A percentile compares a stretch with the other conserved stretches of the same genome.
These are phyloP conservation scores for Neofusicoccum umdonicola DNA, from an alignment of 2,329 filamentous ascomycete species.

Conservation along the genomic window DNA sequence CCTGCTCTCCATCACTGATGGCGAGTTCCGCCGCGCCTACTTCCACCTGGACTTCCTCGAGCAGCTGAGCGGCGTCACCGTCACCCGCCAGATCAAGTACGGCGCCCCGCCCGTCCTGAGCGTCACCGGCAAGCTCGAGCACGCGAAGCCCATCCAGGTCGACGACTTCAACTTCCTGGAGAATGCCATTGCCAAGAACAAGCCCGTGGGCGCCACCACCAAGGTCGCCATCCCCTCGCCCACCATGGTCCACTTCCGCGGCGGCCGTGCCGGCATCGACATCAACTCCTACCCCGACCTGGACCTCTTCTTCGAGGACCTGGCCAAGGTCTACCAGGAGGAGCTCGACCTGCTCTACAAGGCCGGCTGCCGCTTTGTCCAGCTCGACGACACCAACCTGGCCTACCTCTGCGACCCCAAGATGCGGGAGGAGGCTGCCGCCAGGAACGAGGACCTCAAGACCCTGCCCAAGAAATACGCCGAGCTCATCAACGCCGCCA, in stretches of 20 bases:
- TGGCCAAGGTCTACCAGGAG: slow-evolving; percentile 55
- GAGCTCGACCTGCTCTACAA: slow-evolving; percentile 54
- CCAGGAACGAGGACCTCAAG: slow-evolving; percentile 51
- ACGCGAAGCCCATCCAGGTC: slow-evolving; percentile 55
- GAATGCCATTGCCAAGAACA: slow-evolving; percentile 41
- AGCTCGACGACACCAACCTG: slow-evolving; percentile 61
- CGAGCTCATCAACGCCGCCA: slow-evolving; percentile 54
- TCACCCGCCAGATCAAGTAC: slow-evolving; percentile 47
- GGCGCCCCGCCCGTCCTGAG: slow-evolving; percentile 54
- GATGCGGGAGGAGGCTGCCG: slow-evolving; percentile 55
- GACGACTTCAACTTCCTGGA: slow-evolving; percentile 57
- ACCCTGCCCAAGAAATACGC: slow-evolving; percentile 53
- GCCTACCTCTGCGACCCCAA: slow-evolving; percentile 58
- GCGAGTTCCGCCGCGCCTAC: slow-evolving; percentile 57
- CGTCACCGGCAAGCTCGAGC: slow-evolving; percentile 54
- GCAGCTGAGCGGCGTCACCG: slow-evolving; percentile 54
- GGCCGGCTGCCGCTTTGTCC: slow-evolving; percentile 56
- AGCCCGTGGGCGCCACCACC: slow-evolving; percentile 40
- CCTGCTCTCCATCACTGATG: slow-evolving; percentile 53
- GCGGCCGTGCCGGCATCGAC: slow-evolving; percentile 53
- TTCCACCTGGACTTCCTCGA: slow-evolving; percentile 61
- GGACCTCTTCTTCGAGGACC: slow-evolving; percentile 56
- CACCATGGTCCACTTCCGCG: slow-evolving; percentile 62
- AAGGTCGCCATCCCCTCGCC: slow-evolving; percentile 60
- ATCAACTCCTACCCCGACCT: slow-evolving; percentile 54